Evolutionary conservation across 805 yeast genomes (phyloP).

Genomic region (Yamadazyma tumulicola): DNA sequence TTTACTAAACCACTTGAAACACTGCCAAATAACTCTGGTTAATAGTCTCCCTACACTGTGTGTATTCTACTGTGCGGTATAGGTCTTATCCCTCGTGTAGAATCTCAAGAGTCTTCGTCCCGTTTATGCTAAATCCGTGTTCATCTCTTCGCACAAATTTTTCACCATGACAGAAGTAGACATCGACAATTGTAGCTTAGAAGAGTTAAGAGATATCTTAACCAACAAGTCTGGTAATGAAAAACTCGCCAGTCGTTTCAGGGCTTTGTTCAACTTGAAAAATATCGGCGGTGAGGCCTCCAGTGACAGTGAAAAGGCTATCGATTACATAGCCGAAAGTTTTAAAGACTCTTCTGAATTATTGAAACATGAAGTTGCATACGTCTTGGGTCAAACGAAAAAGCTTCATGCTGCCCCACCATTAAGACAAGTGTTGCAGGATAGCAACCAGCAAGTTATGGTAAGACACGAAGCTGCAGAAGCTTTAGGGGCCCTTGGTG

Average conservation of each 20-base stretch:
- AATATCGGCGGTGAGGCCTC: conserved; percentile 74
- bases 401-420: conserved; percentile 75
- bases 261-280: conserved; percentile 91
- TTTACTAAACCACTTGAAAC: too few relatives aligned
- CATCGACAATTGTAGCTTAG: conserved; percentile 46
- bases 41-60: too few relatives aligned
- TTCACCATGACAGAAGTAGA: conserved; percentile 19
- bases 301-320: conserved; percentile 59
- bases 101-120: too few relatives aligned
- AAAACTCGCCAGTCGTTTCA: conserved; percentile 80
- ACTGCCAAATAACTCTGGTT: too few relatives aligned
- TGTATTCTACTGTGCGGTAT: too few relatives aligned
- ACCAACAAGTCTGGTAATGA: conserved; percentile 63
- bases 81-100: too few relatives aligned
- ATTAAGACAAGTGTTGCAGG: conserved; percentile 66
- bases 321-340: conserved; percentile 80
- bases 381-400: conserved; percentile 93
- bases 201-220: conserved; percentile 68
- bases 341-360: conserved; percentile 82
- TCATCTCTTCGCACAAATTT: conserved; percentile 1
- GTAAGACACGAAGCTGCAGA: conserved; percentile 99
- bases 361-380: conserved; percentile 96
- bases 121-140: too few relatives aligned
- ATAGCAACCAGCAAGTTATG: conserved; percentile 78
- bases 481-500: conserved; percentile 95